Conservation (phyloP, 2,329 filamentous ascomycete species). For the Alternaria solani region DNA sequence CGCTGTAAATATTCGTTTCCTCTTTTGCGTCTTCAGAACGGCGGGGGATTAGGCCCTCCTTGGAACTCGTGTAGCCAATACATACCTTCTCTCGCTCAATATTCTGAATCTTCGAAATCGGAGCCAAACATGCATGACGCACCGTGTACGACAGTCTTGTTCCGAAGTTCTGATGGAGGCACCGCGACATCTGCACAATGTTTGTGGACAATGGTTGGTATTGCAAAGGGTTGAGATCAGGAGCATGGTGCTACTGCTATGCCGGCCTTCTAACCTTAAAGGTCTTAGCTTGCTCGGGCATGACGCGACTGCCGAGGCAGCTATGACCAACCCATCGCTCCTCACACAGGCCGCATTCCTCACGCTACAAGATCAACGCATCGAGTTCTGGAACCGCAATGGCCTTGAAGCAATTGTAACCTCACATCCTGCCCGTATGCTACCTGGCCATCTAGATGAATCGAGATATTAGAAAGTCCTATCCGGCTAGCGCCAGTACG, state of each 20-base stretch:
- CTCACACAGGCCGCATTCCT: not conserved
- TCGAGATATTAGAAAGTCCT: not conserved
- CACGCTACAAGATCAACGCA: not conserved
- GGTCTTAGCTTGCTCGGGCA: no score
- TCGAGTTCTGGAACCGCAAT: not conserved
- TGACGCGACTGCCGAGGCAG: not conserved
- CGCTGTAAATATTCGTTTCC: conserved; percentile 5
- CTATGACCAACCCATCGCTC: not conserved
- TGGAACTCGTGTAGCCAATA: no score
- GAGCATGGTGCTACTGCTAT: not conserved
- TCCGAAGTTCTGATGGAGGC: not conserved
- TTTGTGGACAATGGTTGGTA: not conserved
- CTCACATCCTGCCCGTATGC: not conserved
- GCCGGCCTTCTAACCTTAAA: not conserved
- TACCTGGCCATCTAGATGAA: not conserved
- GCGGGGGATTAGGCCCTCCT: not conserved
- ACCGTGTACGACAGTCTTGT: not conserved
- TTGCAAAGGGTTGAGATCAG: not conserved
- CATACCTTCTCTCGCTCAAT: not conserved
- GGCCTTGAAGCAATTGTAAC: not conserved
- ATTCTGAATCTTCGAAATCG: not conserved
- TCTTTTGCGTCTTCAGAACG: not conserved
- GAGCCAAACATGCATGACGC: not conserved
- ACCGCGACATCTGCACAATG: not conserved
- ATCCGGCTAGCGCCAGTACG: not conserved